phyloP scores from a whole-genome alignment of 805 yeast species.

The Candida pini region DNA sequence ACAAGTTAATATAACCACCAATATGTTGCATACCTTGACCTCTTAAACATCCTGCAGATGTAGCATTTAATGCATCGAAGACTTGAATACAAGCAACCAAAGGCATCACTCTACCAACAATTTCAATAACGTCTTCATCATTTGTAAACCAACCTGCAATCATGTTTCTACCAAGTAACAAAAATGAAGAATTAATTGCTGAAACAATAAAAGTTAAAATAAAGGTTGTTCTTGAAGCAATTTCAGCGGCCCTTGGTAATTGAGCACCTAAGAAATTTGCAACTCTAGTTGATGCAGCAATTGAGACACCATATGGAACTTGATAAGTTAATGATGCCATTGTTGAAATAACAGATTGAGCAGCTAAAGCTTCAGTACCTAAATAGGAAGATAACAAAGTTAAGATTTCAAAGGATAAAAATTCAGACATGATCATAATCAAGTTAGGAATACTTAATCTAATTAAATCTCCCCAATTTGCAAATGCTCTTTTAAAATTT shows the following conservation, averaged over 20 bases:
- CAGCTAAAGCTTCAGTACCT: slow-evolving; percentile 59
- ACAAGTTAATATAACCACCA: slow-evolving; percentile 46
- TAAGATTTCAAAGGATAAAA: slow-evolving; percentile 70
- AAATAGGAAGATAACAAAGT: slow-evolving; percentile 64
- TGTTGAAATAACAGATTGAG: slow-evolving; percentile 68
- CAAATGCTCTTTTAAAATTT: slow-evolving; percentile 31
- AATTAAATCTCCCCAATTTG: slow-evolving; percentile 62
- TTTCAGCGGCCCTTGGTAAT: slow-evolving; percentile 25
- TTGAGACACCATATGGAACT: slow-evolving; percentile 69
- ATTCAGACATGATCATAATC: slow-evolving; percentile 72
- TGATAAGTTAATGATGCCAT: slow-evolving; percentile 66
- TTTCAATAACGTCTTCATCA: slow-evolving; percentile 23
- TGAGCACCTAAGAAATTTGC: slow-evolving; percentile 71
- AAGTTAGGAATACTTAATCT: slow-evolving; percentile 67
- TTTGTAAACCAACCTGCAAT: slow-evolving; percentile 29
- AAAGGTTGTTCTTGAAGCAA: slow-evolving; percentile 24
- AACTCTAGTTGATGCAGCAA: slow-evolving; percentile 70
- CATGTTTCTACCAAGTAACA: slow-evolving; percentile 19
- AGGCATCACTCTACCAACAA: slow-evolving; percentile 24
- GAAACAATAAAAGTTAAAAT: slow-evolving; percentile 21
- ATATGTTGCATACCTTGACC: slow-evolving; percentile 56
- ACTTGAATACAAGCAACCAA: slow-evolving; percentile 35
- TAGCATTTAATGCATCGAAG: slow-evolving; percentile 43
- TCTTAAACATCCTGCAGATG: slow-evolving; percentile 48
- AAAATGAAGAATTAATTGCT: slow-evolving; percentile 18